phyloP scores from a whole-genome alignment of 305 asterid genomes.

The Fraxinus angustifolia region DNA sequence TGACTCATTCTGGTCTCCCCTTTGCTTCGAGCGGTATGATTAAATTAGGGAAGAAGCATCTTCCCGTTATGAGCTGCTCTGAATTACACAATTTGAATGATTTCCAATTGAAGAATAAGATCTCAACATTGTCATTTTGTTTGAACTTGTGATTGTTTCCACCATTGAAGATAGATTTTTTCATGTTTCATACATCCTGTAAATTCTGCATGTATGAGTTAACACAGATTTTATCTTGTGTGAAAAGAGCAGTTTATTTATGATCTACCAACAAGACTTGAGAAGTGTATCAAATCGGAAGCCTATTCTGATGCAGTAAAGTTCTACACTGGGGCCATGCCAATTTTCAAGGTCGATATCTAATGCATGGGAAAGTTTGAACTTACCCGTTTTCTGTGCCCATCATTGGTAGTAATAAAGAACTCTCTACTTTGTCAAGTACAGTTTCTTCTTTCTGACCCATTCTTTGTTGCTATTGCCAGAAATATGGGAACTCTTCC shows the following conservation, averaged over 20 bases:
- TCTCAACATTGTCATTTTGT: neutral
- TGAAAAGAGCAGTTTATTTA: constrained; percentile 89
- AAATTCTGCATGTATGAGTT: constrained; percentile 34
- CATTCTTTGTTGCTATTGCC: constrained; percentile 18
- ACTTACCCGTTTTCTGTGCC: neutral
- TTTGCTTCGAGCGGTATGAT: too few species aligned
- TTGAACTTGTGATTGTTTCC: neutral
- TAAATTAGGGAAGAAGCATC: neutral
- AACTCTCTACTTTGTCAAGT: neutral
- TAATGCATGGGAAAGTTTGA: neutral
- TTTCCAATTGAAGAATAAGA: neutral
- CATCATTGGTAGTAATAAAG: neutral
- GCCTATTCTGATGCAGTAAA: constrained; percentile 95
- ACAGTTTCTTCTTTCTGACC: neutral
- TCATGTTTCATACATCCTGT: constrained; percentile 15
- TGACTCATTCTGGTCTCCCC: neutral
- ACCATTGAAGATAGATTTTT: neutral
- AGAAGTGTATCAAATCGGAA: constrained; percentile 85
- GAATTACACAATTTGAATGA: neutral
- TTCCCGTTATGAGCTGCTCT: neutral
- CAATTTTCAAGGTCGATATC: constrained; percentile 72
- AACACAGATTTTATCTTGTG: constrained; percentile 32
- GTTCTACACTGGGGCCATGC: constrained; percentile 89
- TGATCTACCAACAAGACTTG: constrained; percentile 85
- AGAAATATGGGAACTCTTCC: constrained; percentile 95